phyloP scores from a whole-genome alignment of 768 basidiomycete genomes.

The Lactarius deliciosus region DNA sequence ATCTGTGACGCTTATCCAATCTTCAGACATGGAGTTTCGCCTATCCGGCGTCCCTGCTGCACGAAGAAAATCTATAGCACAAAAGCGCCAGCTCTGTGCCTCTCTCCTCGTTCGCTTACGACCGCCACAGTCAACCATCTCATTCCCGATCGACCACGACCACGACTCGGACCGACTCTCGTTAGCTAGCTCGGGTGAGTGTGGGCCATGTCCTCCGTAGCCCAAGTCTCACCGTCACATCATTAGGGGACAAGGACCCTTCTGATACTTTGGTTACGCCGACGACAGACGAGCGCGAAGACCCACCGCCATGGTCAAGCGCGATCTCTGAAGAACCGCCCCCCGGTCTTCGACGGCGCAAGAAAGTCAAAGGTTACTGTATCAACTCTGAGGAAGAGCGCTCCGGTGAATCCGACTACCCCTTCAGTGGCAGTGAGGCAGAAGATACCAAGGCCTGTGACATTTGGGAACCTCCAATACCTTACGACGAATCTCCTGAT shows the following conservation, averaged over 20 bases:
- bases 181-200: constrained; percentile 16
- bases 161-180: constrained; percentile 15
- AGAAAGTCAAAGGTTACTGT: constrained; percentile 16
- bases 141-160: neutral
- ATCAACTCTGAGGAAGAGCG: constrained; percentile 25
- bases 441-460: constrained; percentile 29
- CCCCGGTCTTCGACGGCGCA: constrained; percentile 26
- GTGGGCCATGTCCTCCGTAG: neutral
- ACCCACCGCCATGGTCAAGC: constrained; percentile 20
- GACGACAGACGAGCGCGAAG: constrained; percentile 12
- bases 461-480: constrained; percentile 15
- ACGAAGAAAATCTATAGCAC: constrained; percentile 23
- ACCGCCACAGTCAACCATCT: constrained; percentile 10
- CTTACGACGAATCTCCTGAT: constrained; percentile 16
- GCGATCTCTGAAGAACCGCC: constrained; percentile 12
- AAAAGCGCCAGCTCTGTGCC: constrained; percentile 23
- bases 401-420: constrained; percentile 44
- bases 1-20: neutral
- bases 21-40: constrained; percentile 24
- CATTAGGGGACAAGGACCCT: constrained; percentile 8
- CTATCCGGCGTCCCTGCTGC: constrained; percentile 19
- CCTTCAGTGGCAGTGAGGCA: constrained; percentile 32
- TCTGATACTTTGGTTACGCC: constrained; percentile 29
- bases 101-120: constrained; percentile 26
- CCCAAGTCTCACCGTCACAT: neutral